phyloP scores from a whole-genome alignment of 768 basidiomycete genomes.

The Pisolithus albus region DNA sequence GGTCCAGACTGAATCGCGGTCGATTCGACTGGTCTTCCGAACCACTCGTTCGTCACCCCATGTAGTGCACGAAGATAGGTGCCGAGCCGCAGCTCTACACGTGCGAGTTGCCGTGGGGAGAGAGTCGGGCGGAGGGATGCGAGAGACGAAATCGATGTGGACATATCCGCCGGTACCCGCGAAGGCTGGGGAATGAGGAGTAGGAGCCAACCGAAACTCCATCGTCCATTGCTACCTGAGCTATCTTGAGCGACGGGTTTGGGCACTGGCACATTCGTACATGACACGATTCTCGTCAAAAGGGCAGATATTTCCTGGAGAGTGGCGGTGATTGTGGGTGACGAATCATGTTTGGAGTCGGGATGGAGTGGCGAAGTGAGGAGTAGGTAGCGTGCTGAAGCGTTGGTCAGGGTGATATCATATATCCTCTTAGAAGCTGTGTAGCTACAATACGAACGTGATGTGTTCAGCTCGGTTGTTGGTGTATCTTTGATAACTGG shows the following conservation, averaged over 20 bases:
- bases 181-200: conserved; percentile 32
- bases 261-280: conserved; percentile 47
- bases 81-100: conserved; percentile 58
- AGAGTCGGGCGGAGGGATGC: conserved; percentile 30
- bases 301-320: conserved; percentile 32
- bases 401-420: conserved; percentile 19
- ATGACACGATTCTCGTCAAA: conserved; percentile 34
- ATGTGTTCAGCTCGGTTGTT: neutral
- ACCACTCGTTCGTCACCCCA: conserved; percentile 71
- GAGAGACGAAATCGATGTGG: conserved; percentile 23
- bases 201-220: conserved; percentile 19
- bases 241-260: conserved; percentile 41
- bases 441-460: conserved; percentile 14
- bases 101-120: conserved; percentile 32
- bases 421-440: conserved; percentile 23
- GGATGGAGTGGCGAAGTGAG: conserved; percentile 14
- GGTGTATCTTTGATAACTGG: neutral
- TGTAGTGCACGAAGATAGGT: conserved; percentile 58
- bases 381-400: conserved; percentile 22
- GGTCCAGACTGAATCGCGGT: conserved; percentile 26
- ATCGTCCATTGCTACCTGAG: conserved; percentile 21
- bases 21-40: conserved; percentile 43
- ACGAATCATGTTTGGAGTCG: conserved; percentile 5
- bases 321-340: conserved; percentile 17
- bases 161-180: conserved; percentile 18